A percentile compares a stretch with the other conserved stretches of the same genome.
Evolutionary conservation across 805 yeast genomes (phyloP).

Genomic region (Candida nonsorbophila): DNA sequence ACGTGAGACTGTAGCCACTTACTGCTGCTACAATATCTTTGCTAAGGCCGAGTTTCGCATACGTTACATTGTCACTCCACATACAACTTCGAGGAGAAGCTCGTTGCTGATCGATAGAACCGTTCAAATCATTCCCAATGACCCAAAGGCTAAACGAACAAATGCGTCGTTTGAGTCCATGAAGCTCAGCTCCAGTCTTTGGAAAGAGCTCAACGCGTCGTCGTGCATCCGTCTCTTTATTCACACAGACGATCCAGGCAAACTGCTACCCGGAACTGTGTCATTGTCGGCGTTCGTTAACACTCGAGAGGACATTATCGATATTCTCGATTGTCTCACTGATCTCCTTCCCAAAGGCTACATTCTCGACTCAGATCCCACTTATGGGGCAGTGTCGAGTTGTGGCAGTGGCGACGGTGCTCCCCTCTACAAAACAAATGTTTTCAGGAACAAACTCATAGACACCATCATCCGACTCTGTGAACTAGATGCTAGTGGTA

Average conservation of each 20-base stretch:
- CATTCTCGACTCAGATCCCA: conserved; percentile 36
- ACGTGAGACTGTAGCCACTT: conserved; percentile 40
- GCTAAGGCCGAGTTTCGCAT: conserved; percentile 70
- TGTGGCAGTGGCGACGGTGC: conserved; percentile 16
- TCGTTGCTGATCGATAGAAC: conserved; percentile 23
- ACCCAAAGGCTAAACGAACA: conserved; percentile 2
- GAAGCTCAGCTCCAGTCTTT: conserved; percentile 13
- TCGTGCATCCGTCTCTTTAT: conserved; percentile 49
- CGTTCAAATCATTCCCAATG: conserved; percentile 19
- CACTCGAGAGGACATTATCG: conserved; percentile 8
- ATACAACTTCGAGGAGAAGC: conserved; percentile 9
- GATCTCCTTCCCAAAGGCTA: conserved; percentile 43
- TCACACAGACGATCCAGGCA: conserved; percentile 48
- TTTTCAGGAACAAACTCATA: conserved; percentile 47
- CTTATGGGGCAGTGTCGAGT: conserved; percentile 24
- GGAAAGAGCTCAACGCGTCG: conserved; percentile 63
- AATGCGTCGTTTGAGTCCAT: conserved; percentile 1
- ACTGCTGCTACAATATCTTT: conserved; percentile 71
- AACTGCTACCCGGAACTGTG: conserved; percentile 57
- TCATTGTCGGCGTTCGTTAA: conserved; percentile 36
- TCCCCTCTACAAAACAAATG: conserved; percentile 15
- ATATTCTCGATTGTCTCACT: conserved; percentile 34
- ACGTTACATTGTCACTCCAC: conserved; percentile 37
- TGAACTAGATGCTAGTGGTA: conserved; percentile 31
- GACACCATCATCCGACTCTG: conserved; percentile 44